phyloP scores from a whole-genome alignment of 768 basidiomycete species.

The Mycena galopus region DNA sequence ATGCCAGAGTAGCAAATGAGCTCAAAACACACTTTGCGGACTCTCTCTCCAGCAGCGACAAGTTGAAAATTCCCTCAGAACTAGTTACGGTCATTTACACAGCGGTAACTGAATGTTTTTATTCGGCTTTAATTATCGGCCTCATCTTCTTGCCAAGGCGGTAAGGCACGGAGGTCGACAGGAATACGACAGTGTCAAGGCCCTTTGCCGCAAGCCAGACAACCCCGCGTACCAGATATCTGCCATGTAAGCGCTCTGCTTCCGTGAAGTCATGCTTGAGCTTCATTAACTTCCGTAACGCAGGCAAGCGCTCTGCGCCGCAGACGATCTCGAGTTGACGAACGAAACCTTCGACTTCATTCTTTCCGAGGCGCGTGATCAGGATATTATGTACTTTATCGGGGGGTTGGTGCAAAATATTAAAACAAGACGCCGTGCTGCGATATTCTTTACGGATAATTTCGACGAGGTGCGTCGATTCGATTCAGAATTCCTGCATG shows the following conservation, averaged over 20 bases:
- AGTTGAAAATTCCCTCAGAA: conserved; percentile 4
- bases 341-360: conserved; percentile 62
- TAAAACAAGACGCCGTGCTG: conserved; percentile 55
- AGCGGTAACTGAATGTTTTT: conserved; percentile 19
- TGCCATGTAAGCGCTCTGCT: conserved; percentile 33
- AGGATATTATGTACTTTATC: conserved; percentile 63
- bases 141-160: conserved; percentile 15
- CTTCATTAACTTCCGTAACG: conserved; percentile 24
- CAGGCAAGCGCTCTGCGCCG: conserved; percentile 63
- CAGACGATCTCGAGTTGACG: conserved; percentile 58
- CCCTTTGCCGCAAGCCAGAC: conserved; percentile 16
- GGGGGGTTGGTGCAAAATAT: conserved; percentile 58
- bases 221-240: conserved; percentile 27
- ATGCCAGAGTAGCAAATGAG: conserved; percentile 65
- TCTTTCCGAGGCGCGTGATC: conserved; percentile 48
- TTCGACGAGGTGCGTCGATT: conserved; percentile 54
- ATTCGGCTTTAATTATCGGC: neutral
- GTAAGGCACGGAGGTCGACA: conserved; percentile 13
- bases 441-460: conserved; percentile 64
- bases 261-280: conserved; percentile 12
- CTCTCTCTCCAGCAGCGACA: conserved; percentile 15
- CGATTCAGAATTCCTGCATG: neutral
- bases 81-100: conserved; percentile 20
- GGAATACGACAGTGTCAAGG: conserved; percentile 28
- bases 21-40: conserved; percentile 47